Conservation (phyloP, 2,329 filamentous ascomycete species). For the Colletotrichum incanum region DNA sequence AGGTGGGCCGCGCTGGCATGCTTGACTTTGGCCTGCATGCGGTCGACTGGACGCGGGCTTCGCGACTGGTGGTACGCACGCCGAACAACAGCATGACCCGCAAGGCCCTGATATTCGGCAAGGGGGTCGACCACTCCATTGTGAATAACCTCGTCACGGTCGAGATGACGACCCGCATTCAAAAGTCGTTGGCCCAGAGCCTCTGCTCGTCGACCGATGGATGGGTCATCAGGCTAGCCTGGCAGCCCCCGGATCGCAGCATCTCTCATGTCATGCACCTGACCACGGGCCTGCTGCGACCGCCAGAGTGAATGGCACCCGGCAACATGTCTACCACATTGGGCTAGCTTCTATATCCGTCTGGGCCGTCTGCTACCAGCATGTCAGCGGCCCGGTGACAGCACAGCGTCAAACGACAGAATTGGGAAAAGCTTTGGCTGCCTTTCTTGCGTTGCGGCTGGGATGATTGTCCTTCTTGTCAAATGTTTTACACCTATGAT, state of each 20-base stretch:
- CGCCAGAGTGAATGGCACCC: background rate
- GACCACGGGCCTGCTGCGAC: conserved; percentile 27
- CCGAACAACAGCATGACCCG: conserved; percentile 37
- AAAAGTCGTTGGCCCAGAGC: background rate
- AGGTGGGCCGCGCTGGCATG: conserved; percentile 33
- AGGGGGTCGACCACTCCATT: conserved; percentile 18
- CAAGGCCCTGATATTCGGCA: conserved; percentile 17
- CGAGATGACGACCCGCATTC: conserved; percentile 36
- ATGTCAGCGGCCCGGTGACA: conserved; percentile 1
- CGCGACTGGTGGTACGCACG: conserved; percentile 20
- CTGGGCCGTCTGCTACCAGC: conserved; percentile 7
- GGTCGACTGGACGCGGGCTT: conserved; percentile 27
- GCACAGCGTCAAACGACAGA: conserved; percentile 6
- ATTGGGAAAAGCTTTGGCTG: background rate
- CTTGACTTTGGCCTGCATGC: conserved; percentile 7
- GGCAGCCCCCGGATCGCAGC: conserved; percentile 39
- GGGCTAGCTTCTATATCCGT: conserved; percentile 23
- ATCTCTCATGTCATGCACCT: conserved; percentile 39
- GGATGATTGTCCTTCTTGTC: conserved; percentile 37
- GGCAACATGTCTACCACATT: background rate
- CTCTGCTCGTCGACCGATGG: conserved; percentile 28
- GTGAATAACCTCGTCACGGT: conserved; percentile 30
- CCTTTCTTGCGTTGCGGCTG: conserved; percentile 8
- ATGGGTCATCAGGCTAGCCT: conserved; percentile 36
- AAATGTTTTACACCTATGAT: conserved; percentile 45